These are phyloP conservation scores for Dovyalis caffra DNA, from an alignment of 345 rosid genomes.

Conservation along the genomic window DNA sequence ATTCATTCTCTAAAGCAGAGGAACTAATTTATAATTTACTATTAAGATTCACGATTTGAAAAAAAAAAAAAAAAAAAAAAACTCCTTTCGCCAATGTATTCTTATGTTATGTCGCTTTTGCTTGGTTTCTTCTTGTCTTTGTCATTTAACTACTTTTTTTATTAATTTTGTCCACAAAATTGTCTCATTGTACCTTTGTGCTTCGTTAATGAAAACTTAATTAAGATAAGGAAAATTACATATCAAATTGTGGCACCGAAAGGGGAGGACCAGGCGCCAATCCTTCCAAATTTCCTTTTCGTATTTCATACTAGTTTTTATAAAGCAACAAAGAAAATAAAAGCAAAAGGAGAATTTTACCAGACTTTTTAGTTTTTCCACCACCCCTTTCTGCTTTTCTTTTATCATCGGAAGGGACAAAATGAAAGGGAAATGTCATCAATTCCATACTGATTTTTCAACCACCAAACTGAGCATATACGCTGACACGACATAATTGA, in stretches of 20 bases:
- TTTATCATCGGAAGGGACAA: background rate
- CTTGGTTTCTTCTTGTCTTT: background rate
- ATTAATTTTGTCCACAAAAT: background rate
- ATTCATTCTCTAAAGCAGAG: no score
- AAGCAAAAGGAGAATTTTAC: slow-evolving; percentile 10
- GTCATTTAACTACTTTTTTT: background rate
- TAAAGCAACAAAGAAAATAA: background rate
- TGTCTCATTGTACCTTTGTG: background rate
- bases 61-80: no score
- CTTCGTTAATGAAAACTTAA: no score
- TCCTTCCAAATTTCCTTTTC: no score
- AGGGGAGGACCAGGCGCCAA: no score
- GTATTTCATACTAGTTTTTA: background rate
- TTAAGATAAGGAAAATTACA: no score
- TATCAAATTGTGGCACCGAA: no score
- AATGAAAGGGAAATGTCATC: slow-evolving; percentile 2
- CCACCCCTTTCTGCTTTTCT: background rate
- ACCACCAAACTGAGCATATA: background rate
- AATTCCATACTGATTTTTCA: background rate
- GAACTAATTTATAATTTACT: no score
- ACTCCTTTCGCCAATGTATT: background rate
- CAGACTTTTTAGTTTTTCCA: background rate
- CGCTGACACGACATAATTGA: background rate
- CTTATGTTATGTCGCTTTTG: background rate
- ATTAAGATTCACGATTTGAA: no score